Evolutionary conservation across 108 stramenopile genomes (phyloP).

Genomic region (Mediolabrus comicus): DNA sequence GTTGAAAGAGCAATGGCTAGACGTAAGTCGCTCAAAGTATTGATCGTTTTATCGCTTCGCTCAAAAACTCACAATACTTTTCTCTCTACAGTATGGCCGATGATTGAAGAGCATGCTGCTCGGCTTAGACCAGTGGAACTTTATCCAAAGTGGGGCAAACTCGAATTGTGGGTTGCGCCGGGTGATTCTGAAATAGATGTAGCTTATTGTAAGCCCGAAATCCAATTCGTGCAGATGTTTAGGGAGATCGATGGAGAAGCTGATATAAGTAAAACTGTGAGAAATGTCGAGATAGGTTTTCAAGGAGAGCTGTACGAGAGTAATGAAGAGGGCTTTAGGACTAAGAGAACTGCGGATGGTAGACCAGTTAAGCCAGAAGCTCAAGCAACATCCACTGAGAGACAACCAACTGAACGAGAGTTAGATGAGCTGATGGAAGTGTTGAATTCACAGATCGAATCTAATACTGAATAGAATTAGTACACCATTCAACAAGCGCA

Average conservation of each 20-base stretch:
- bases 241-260: conserved; percentile 29
- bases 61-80: too few relatives aligned
- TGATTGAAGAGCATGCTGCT: conserved; percentile 78
- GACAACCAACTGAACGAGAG: conserved; percentile 60
- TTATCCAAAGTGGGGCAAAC: conserved; percentile 52
- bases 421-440: conserved; percentile 55
- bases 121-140: conserved; percentile 75
- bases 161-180: conserved; percentile 79
- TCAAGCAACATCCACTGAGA: conserved; percentile 21
- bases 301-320: conserved; percentile 77
- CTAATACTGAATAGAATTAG: conserved; percentile 7
- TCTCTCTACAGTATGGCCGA: too few relatives aligned
- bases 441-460: conserved; percentile 43
- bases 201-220: conserved; percentile 70
- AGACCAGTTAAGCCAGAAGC: conserved; percentile 64
- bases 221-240: conserved; percentile 53
- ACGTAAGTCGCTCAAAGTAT: too few relatives aligned
- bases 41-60: too few relatives aligned
- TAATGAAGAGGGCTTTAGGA: conserved; percentile 77
- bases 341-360: conserved; percentile 70
- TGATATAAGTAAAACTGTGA: conserved; percentile 31
- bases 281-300: conserved; percentile 66
- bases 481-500: neutral
- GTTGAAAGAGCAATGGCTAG: conserved; percentile 61
- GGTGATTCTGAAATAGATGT: conserved; percentile 87